These are phyloP conservation scores for Sphagnurus paluster DNA, from an alignment of 1,284 basidiomycete species.

Conservation along the genomic window DNA sequence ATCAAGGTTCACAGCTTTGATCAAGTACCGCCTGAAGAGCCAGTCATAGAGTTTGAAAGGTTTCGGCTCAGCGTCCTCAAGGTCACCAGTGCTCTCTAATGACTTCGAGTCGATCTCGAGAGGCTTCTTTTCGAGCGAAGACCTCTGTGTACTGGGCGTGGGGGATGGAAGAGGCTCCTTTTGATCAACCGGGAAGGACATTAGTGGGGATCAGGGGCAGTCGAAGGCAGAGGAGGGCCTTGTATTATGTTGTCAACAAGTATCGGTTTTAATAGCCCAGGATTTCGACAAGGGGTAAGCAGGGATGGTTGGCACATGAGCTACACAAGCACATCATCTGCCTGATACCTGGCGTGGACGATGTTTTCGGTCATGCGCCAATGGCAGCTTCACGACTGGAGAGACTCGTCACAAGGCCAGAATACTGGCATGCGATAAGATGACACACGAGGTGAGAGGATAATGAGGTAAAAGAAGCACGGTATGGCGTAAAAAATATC, in stretches of 20 bases:
- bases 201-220: background rate
- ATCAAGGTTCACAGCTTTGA: constrained; percentile 32
- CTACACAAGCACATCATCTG: constrained; percentile 15
- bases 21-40: constrained; percentile 26
- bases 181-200: constrained; percentile 1
- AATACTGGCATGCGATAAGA: constrained; percentile 1
- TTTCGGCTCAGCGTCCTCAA: constrained; percentile 29
- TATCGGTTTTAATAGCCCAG: constrained; percentile 2
- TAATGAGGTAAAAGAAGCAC: constrained; percentile 16
- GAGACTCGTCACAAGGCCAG: constrained; percentile 7
- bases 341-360: constrained; percentile 3
- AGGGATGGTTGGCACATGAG: background rate
- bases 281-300: background rate
- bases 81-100: constrained; percentile 19
- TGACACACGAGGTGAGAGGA: background rate
- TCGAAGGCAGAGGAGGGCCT: background rate
- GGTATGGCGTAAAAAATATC: constrained; percentile 17
- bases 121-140: constrained; percentile 7
- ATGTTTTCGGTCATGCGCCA: too few species aligned
- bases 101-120: constrained; percentile 14
- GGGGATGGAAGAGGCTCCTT: too few species aligned
- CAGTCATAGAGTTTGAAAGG: constrained; percentile 30
- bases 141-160: too few species aligned
- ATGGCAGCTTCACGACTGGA: too few species aligned
- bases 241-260: background rate